Conservation (phyloP, 31 red algal genomes). For the Bonnemaisonia californica region DNA sequence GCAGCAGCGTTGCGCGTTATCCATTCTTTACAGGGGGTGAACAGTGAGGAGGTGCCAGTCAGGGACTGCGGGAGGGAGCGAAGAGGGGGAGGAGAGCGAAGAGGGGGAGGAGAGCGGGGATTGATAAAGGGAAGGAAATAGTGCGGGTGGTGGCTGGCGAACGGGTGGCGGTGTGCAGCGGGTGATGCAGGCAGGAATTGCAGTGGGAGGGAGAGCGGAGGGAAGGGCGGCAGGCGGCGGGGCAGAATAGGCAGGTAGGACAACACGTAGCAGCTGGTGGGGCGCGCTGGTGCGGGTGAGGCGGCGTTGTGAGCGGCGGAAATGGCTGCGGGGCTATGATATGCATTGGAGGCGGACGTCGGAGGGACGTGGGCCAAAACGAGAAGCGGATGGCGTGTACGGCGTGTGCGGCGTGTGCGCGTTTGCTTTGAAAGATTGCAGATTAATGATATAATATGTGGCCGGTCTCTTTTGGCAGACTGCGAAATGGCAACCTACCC, state of each 20-base stretch:
- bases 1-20: background rate
- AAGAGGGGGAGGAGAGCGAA: background rate
- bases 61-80: background rate
- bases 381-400: background rate
- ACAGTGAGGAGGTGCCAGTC: background rate
- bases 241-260: too few relatives aligned
- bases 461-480: too few relatives aligned
- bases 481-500: too few relatives aligned
- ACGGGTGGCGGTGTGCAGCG: background rate
- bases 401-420: background rate
- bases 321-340: background rate
- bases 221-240: background rate
- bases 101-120: background rate
- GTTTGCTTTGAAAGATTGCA: background rate
- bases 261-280: too few relatives aligned
- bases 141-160: background rate
- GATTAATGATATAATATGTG: background rate
- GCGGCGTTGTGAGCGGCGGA: background rate
- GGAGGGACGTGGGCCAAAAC: background rate
- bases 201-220: background rate
- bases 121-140: background rate
- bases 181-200: background rate
- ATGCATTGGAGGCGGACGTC: background rate
- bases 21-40: background rate
- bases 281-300: too few relatives aligned